Evolutionary conservation across 345 rosid species (phyloP).

Genomic region (Salix caprea): DNA sequence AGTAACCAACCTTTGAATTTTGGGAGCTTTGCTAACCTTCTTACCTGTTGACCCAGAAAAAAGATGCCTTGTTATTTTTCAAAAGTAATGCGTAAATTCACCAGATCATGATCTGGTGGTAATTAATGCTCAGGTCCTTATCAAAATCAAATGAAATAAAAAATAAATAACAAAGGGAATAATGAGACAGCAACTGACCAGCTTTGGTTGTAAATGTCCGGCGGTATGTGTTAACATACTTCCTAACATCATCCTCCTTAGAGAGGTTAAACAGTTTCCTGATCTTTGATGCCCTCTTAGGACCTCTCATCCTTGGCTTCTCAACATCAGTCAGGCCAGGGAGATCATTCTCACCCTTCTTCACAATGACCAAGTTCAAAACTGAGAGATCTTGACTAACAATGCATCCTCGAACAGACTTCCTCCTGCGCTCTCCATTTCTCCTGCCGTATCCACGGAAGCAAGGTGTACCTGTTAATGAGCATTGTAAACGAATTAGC

Average conservation of each 20-base stretch:
- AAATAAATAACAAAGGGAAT: neutral
- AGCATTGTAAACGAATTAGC: neutral
- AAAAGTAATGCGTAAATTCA: neutral
- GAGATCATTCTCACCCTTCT: slow-evolving; percentile 75
- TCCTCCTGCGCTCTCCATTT: slow-evolving; percentile 73
- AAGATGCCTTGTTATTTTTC: neutral
- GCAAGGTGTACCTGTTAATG: slow-evolving; percentile 62
- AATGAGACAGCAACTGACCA: slow-evolving; percentile 32
- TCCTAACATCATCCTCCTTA: slow-evolving; percentile 77
- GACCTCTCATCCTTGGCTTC: slow-evolving; percentile 86
- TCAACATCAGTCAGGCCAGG: slow-evolving; percentile 71
- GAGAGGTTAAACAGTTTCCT: slow-evolving; percentile 68
- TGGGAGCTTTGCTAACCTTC: slow-evolving; percentile 28
- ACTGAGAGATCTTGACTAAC: slow-evolving; percentile 81
- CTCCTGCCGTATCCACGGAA: slow-evolving; percentile 78
- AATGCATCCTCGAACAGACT: slow-evolving; percentile 90
- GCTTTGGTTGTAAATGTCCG: slow-evolving; percentile 70
- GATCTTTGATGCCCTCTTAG: slow-evolving; percentile 80
- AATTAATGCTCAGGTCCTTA: neutral
- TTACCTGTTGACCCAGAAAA: slow-evolving; percentile 16
- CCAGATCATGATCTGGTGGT: neutral
- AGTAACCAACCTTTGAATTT: slow-evolving; percentile 27
- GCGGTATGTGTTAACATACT: slow-evolving; percentile 78
- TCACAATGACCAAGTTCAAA: slow-evolving; percentile 71
- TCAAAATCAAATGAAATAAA: neutral